Evolutionary conservation across 495 filamentous ascomycete genomes (phyloP).

Genomic region (Eremomyces bilateralis): DNA sequence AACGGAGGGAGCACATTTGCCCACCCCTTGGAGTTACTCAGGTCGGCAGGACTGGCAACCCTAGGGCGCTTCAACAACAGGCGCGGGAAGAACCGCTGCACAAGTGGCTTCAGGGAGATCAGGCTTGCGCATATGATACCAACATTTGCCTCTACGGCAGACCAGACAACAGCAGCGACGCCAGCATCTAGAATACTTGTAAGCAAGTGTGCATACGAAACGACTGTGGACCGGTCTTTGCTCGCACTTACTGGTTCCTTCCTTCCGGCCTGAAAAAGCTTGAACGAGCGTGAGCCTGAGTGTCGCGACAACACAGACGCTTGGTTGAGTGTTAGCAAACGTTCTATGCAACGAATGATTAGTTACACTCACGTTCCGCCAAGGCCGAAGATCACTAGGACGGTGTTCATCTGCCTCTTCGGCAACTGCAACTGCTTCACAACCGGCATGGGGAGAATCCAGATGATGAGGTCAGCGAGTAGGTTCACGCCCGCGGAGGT

Average conservation of each 20-base stretch:
- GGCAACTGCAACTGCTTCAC: constrained; percentile 11
- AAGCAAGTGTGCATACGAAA: neutral
- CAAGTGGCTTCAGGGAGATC: constrained; percentile 15
- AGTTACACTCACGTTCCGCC: constrained; percentile 24
- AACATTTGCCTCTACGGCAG: constrained; percentile 17
- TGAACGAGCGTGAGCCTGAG: no score
- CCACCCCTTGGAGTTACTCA: no score
- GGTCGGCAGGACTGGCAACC: no score
- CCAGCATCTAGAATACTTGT: constrained; percentile 5
- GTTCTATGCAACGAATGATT: no score
- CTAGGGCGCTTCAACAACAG: no score
- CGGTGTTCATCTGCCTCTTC: constrained; percentile 23
- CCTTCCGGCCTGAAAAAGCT: no score
- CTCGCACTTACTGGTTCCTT: constrained; percentile 3
- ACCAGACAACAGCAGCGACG: constrained; percentile 15
- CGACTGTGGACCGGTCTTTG: neutral
- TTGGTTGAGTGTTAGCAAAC: no score
- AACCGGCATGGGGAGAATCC: constrained; percentile 15
- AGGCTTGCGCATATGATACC: constrained; percentile 21
- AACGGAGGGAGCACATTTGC: no score
- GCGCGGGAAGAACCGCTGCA: constrained; percentile 12
- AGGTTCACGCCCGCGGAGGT: constrained; percentile 12
- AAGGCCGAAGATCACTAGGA: constrained; percentile 32
- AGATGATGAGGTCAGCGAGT: constrained; percentile 11
- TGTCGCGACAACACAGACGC: no score